Evolutionary conservation across 148 eudicot genomes (phyloP), one percentile per base, ranked within the genome.

Genomic region (Nyssa sinensis): DNA sequence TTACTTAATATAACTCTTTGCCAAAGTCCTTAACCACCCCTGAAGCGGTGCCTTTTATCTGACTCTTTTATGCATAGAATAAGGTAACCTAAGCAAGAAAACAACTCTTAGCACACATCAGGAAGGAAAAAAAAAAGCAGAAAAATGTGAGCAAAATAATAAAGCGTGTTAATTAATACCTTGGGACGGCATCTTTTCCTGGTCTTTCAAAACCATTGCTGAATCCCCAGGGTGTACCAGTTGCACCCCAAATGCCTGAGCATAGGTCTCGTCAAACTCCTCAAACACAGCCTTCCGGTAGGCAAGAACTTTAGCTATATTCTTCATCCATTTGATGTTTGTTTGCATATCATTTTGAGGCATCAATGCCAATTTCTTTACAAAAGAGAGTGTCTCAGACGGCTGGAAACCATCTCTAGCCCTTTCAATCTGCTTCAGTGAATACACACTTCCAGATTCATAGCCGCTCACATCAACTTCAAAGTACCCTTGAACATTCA

Each of bases 391-490:
- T 11, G 51, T 44, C 51, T 44, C 16, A 44, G 6, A 44, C 16
- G 51, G 51, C 16, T 44, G 51, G 6, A 44, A 44, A 44, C 16
- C 19, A 44, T 44, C 51, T 44, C 51, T 44, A 44, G 51, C 16
- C 51, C 6, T 44, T 44, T 7, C 17, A 44, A 44, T 44, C 17
- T 44, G 51, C 17, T 12, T 44, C 51, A 44, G 17, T 44, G 51
- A 44, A 44, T 44, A 44, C 17, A 44, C 17, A 44, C 51, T 19
- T 44, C 51, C 19, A 35, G 66, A 23, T 24, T 11, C 70, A 44
- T 29, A 69, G 3, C 74, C 79, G 8, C 44, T 51, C 27, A 76
- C 35, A 76, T 76, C 74, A 24, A 70, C 74, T 5, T 25, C 21
- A 5, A 68, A 51, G 28, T 23, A 64, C 19, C 75, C 80, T 19